Conservation (phyloP, 768 basidiomycete genomes). For the Daedalea quercina region DNA sequence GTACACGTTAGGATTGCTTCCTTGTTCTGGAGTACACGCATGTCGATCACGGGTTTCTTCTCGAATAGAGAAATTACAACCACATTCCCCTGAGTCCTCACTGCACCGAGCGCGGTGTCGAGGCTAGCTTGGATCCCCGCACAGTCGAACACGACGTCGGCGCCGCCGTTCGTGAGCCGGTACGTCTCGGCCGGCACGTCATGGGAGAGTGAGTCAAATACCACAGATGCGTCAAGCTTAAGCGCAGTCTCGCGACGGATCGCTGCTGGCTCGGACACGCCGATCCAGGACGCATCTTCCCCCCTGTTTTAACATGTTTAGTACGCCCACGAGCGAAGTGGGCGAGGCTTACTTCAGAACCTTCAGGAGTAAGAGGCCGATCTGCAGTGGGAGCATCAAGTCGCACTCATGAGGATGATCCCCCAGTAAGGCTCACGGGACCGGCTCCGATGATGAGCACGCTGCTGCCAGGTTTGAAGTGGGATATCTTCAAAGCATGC, state of each 20-base stretch:
- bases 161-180: constrained; percentile 28
- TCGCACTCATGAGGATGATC: too few species aligned
- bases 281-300: constrained; percentile 23
- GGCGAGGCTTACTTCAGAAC: constrained; percentile 9
- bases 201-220: constrained; percentile 27
- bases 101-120: constrained; percentile 28
- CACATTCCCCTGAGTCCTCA: constrained; percentile 32
- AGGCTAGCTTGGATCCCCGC: constrained; percentile 35
- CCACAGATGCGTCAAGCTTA: constrained; percentile 31
- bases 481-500: constrained; percentile 36
- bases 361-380: constrained; percentile 14
- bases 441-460: constrained; percentile 39
- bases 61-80: constrained; percentile 41
- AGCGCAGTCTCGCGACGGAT: constrained; percentile 31
- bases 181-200: constrained; percentile 23
- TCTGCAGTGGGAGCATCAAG: constrained; percentile 6
- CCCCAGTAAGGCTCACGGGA: too few species aligned
- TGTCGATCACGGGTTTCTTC: constrained; percentile 25
- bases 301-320: constrained; percentile 12
- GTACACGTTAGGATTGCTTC: constrained; percentile 35
- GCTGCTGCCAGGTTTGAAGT: constrained; percentile 30
- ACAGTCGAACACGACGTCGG: constrained; percentile 41
- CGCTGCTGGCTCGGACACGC: constrained; percentile 35
- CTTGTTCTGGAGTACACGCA: constrained; percentile 29
- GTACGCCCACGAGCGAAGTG: neutral